Evolutionary conservation across 2,329 filamentous ascomycete genomes (phyloP).

Genomic region (Lasiodiplodia sp.): DNA sequence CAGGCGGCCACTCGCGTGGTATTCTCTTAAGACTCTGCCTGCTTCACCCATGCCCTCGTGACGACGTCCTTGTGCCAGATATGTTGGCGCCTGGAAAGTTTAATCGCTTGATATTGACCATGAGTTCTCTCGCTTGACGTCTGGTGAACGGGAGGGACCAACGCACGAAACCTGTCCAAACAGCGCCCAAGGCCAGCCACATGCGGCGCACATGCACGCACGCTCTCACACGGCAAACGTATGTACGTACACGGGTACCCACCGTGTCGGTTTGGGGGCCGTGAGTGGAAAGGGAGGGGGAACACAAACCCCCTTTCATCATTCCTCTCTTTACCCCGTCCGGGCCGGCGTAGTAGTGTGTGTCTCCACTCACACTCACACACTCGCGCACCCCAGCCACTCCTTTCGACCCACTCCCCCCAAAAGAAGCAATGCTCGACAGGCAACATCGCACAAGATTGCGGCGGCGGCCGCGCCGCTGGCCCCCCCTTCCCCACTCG

Average conservation of each 20-base stretch:
- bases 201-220: slow-evolving; percentile 1
- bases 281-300: not conserved
- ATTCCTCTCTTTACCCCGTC: not conserved
- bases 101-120: not conserved
- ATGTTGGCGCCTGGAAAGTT: not conserved
- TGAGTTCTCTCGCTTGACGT: slow-evolving; percentile 15
- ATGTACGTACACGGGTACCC: not conserved
- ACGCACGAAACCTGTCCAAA: slow-evolving; percentile 24
- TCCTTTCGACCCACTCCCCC: not conserved
- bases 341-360: no score
- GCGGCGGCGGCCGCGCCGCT: not conserved
- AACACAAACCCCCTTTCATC: not conserved
- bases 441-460: slow-evolving; percentile 21
- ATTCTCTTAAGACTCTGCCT: not conserved
- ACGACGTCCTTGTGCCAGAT: slow-evolving; percentile 14
- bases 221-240: not conserved
- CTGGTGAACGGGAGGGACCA: slow-evolving; percentile 18
- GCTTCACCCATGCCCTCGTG: slow-evolving; percentile 8
- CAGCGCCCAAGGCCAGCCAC: slow-evolving; percentile 13
- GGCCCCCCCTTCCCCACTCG: not conserved
- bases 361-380: no score
- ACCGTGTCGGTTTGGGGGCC: not conserved
- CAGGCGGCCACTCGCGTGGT: slow-evolving; percentile 15
- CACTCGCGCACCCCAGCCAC: not conserved
- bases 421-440: slow-evolving; percentile 26